These are phyloP conservation scores for Coffea eugenioides DNA, from an alignment of 257 asterid genomes.

Conservation along the genomic window DNA sequence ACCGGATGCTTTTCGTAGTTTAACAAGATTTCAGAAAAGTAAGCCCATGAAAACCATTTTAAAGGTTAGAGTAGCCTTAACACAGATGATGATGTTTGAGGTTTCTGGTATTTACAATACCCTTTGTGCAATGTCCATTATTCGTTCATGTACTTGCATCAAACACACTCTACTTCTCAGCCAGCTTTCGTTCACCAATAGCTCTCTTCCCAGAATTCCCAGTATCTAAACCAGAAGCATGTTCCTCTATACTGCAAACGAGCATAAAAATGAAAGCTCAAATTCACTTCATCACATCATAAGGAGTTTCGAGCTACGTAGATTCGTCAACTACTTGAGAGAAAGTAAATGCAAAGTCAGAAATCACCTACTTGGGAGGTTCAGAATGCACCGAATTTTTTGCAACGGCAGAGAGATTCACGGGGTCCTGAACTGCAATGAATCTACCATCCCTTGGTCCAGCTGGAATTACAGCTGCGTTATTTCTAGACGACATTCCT, in stretches of 20 bases:
- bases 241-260: constrained; percentile 23
- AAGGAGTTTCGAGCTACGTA: not conserved
- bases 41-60: not conserved
- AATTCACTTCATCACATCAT: not conserved
- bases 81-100: not conserved
- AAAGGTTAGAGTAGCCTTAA: constrained; percentile 6
- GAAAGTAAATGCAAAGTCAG: constrained; percentile 4
- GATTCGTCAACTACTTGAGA: not conserved
- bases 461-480: constrained; percentile 16
- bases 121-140: not conserved
- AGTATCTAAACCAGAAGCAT: constrained; percentile 4
- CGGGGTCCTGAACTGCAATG: constrained; percentile 19
- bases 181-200: not conserved
- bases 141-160: not conserved
- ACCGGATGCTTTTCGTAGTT: constrained; percentile 1
- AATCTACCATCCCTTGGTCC: constrained; percentile 16
- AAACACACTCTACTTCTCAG: not conserved
- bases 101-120: constrained; percentile 2
- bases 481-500: constrained; percentile 40
- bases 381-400: constrained; percentile 13
- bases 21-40: constrained; percentile 2
- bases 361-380: constrained; percentile 32
- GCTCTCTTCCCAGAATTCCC: constrained; percentile 4
- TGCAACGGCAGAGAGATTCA: constrained; percentile 18
- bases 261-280: constrained; percentile 8